Evolutionary conservation across 2,329 filamentous ascomycete genomes (phyloP).

Genomic region (Exserohilum rostratum): DNA sequence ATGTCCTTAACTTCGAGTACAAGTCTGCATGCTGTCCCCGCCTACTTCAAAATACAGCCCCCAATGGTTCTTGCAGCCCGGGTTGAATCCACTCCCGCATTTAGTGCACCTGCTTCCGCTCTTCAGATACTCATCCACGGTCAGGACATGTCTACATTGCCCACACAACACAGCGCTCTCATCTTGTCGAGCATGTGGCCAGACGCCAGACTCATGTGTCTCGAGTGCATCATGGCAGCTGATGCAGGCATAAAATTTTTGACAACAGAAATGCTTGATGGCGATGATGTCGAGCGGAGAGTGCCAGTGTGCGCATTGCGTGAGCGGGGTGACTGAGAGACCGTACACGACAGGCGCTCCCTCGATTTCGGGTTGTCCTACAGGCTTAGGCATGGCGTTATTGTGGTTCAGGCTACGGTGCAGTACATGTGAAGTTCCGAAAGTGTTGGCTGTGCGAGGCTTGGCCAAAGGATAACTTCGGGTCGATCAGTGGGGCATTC

Average conservation of each 20-base stretch:
- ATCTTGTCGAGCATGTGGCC: constrained; percentile 24
- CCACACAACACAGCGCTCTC: constrained; percentile 42
- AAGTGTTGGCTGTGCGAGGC: constrained; percentile 20
- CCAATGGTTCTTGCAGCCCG: constrained; percentile 46
- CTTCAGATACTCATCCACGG: constrained; percentile 39
- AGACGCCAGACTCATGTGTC: constrained; percentile 30
- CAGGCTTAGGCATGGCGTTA: constrained; percentile 11
- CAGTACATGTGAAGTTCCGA: background rate
- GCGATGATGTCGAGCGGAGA: constrained; percentile 46
- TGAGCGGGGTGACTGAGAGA: constrained; percentile 33
- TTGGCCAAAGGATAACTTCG: constrained; percentile 22
- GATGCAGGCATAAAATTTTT: constrained; percentile 47
- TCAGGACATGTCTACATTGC: constrained; percentile 35
- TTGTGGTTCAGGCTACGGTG: background rate
- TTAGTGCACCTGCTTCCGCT: constrained; percentile 34
- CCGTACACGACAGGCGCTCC: constrained; percentile 30
- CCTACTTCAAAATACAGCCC: constrained; percentile 37
- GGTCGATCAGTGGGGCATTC: constrained; percentile 19
- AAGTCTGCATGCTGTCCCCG: background rate
- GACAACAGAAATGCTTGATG: constrained; percentile 46
- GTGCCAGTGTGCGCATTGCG: constrained; percentile 44
- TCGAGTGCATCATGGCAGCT: constrained; percentile 41
- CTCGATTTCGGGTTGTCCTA: background rate
- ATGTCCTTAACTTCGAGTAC: background rate
- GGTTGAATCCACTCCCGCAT: constrained; percentile 42